These are phyloP conservation scores for Echria macrotheca DNA, from an alignment of 495 filamentous ascomycete genomes.

Conservation along the genomic window DNA sequence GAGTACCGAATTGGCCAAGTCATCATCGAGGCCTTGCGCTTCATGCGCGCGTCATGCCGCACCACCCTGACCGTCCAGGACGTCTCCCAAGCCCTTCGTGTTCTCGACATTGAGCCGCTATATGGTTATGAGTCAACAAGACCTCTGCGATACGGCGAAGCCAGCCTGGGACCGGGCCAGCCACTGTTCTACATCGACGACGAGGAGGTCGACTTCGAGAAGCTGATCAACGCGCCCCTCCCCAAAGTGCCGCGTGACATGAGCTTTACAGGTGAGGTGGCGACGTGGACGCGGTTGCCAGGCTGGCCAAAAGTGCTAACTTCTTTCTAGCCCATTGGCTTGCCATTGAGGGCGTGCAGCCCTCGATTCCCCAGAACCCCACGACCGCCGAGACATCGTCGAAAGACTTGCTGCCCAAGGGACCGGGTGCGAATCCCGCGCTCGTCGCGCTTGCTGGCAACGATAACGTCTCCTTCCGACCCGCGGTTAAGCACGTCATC, in stretches of 20 bases:
- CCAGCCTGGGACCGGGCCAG: conserved; percentile 88
- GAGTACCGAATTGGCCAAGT: conserved; percentile 92
- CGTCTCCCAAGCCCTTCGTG: conserved; percentile 71
- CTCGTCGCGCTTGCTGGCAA: conserved; percentile 76
- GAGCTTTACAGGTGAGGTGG: conserved; percentile 72
- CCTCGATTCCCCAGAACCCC: conserved; percentile 92
- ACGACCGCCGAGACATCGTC: conserved; percentile 71
- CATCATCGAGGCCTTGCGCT: conserved; percentile 85
- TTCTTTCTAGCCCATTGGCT: conserved; percentile 75
- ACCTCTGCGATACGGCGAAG: conserved; percentile 85
- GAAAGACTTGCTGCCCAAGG: conserved; percentile 82
- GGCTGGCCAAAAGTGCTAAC: not conserved
- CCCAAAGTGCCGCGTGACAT: conserved; percentile 94
- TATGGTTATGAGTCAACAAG: conserved; percentile 92
- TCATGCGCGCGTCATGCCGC: conserved; percentile 84
- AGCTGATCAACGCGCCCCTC: conserved; percentile 90
- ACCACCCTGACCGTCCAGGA: conserved; percentile 81
- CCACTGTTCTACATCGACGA: conserved; percentile 97
- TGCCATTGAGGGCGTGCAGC: conserved; percentile 92
- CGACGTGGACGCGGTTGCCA: not conserved
- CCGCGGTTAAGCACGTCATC: conserved; percentile 88
- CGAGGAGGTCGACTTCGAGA: conserved; percentile 98
- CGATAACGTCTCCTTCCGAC: conserved; percentile 77
- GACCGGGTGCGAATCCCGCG: conserved; percentile 74
- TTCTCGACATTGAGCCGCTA: conserved; percentile 87